These are phyloP conservation scores for Mycosphaerella sp. DNA, from an alignment of 2,329 filamentous ascomycete species.

Conservation along the genomic window DNA sequence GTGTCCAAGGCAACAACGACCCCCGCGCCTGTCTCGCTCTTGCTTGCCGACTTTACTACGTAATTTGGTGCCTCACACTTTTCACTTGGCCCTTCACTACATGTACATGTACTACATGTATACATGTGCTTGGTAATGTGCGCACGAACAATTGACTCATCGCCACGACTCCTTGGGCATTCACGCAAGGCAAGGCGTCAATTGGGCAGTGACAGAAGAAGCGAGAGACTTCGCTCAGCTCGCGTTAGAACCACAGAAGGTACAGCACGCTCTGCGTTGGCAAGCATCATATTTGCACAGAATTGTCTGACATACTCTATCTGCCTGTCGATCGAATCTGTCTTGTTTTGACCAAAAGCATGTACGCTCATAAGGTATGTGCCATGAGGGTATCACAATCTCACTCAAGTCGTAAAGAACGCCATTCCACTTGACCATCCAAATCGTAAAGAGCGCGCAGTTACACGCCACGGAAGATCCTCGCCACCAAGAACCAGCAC, in stretches of 20 bases:
- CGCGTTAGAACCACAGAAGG: too few species aligned
- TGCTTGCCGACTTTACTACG: neutral
- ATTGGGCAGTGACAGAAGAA: too few species aligned
- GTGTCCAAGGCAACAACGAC: neutral
- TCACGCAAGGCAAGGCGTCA: too few species aligned
- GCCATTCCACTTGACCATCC: slow-evolving; percentile 9
- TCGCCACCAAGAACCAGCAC: slow-evolving; percentile 84
- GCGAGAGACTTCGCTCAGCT: too few species aligned
- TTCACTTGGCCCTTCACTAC: neutral
- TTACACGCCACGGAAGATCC: slow-evolving; percentile 62
- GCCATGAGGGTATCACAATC: slow-evolving; percentile 17
- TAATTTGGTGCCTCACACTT: neutral
- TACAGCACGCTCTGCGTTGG: neutral
- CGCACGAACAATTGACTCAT: too few species aligned
- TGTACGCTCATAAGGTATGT: slow-evolving; percentile 10
- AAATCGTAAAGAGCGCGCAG: neutral
- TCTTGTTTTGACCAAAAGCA: neutral
- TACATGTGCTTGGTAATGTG: too few species aligned
- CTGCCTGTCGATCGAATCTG: neutral
- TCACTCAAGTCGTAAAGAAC: slow-evolving; percentile 3
- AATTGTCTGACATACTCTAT: neutral
- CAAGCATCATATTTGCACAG: neutral
- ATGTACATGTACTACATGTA: too few species aligned
- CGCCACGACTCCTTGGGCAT: too few species aligned
- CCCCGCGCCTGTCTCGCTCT: neutral